phyloP scores from a whole-genome alignment of 2,329 filamentous ascomycete genomes.

The Clonostachys solani region DNA sequence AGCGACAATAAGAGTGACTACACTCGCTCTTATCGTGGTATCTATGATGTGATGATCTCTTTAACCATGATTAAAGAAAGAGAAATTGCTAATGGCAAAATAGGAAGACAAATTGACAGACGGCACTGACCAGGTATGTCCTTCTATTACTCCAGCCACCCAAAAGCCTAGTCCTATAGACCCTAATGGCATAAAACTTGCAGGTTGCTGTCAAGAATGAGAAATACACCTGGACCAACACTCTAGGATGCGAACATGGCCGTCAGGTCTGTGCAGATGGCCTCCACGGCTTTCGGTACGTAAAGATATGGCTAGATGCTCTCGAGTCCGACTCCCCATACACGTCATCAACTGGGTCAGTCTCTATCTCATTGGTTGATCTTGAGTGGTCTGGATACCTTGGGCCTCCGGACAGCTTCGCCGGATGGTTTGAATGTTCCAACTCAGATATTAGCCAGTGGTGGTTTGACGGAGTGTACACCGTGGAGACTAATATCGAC shows the following conservation, averaged over 20 bases:
- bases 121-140: conserved; percentile 35
- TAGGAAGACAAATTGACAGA: conserved; percentile 25
- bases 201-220: conserved; percentile 37
- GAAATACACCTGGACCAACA: conserved; percentile 38
- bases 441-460: conserved; percentile 41
- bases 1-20: conserved; percentile 37
- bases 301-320: conserved; percentile 42
- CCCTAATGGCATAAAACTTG: conserved; percentile 13
- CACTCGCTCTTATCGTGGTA: conserved; percentile 35
- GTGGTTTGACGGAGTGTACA: conserved; percentile 51
- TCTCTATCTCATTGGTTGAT: conserved; percentile 34
- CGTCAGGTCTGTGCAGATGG: conserved; percentile 44
- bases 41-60: conserved; percentile 10
- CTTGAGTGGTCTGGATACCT: conserved; percentile 38
- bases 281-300: conserved; percentile 47
- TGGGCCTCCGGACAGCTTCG: conserved; percentile 42
- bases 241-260: conserved; percentile 34
- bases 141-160: background rate
- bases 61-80: background rate
- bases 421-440: conserved; percentile 48
- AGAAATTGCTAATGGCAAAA: background rate
- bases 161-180: background rate
- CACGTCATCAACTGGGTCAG: conserved; percentile 32
- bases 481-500: conserved; percentile 43
- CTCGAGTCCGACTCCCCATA: conserved; percentile 36